phyloP scores from a whole-genome alignment of 140 eudicot species.

The Senecio squalidus region DNA sequence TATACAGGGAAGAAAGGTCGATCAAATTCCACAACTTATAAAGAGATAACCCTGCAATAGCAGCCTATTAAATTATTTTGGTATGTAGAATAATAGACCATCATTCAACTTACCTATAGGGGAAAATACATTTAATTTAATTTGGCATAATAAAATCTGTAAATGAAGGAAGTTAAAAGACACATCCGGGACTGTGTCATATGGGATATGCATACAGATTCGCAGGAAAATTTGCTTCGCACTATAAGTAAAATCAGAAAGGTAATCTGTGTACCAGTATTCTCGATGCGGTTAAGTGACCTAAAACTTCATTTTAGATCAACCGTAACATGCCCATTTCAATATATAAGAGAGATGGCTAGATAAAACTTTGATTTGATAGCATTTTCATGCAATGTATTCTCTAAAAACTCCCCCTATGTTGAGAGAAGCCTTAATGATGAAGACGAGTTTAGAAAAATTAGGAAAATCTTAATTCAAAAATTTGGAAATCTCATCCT shows the following conservation, averaged over 20 bases:
- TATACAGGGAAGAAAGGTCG: conserved; percentile 9
- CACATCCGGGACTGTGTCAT: no score
- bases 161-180: background rate
- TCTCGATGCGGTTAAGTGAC: background rate
- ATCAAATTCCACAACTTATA: conserved; percentile 1
- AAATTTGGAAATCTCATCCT: background rate
- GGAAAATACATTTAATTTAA: background rate
- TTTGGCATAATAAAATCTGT: background rate
- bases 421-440: background rate
- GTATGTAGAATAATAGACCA: background rate
- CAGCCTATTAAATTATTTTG: background rate
- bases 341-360: background rate
- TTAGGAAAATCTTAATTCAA: background rate
- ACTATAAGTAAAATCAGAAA: background rate
- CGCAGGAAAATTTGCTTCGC: background rate
- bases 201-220: conserved; percentile 1
- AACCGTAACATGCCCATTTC: background rate
- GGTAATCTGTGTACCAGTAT: background rate
- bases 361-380: background rate
- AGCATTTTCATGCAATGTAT: background rate
- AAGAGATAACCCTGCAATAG: conserved; percentile 1
- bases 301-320: background rate
- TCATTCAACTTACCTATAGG: background rate
- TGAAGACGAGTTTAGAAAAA: background rate
- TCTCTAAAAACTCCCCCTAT: background rate